Percentiles rank a stretch among this genome's conserved stretches.
Evolutionary conservation across 2,329 filamentous ascomycete genomes (phyloP).

Genomic region (Neofusicoccum sp.): DNA sequence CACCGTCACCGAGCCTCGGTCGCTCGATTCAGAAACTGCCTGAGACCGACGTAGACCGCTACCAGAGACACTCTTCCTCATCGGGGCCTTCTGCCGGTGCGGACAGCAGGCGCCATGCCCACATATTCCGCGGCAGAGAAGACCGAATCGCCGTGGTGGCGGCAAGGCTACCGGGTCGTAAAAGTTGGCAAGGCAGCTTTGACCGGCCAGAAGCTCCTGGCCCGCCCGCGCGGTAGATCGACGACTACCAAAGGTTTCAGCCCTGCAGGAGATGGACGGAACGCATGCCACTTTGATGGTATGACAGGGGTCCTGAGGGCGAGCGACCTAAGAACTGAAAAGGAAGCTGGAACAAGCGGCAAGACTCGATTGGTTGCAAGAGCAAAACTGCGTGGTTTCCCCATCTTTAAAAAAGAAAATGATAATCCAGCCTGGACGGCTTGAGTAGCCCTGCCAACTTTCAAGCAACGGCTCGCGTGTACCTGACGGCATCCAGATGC

Average conservation of each 20-base stretch:
- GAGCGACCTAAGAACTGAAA: neutral
- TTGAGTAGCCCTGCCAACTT: neutral
- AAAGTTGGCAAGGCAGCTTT: neutral
- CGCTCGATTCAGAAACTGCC: neutral
- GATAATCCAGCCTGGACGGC: neutral
- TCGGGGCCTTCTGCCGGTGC: neutral
- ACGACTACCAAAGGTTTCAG: neutral
- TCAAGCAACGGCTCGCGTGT: neutral
- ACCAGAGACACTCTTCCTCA: conserved; percentile 2
- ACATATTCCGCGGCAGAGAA: neutral
- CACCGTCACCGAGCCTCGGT: neutral
- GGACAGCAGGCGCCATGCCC: neutral
- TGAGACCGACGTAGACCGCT: neutral
- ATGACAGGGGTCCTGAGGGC: neutral
- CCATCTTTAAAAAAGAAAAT: neutral
- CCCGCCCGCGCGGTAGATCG: neutral
- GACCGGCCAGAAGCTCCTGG: neutral
- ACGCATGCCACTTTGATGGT: neutral
- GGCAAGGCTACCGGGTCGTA: neutral
- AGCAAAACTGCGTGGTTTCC: no score
- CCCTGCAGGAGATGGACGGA: neutral
- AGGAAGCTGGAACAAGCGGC: neutral
- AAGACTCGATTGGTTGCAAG: neutral
- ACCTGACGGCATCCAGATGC: neutral
- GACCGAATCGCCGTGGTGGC: neutral